phyloP scores from a whole-genome alignment of 179 eudicot species.

The Camellia oleifera region DNA sequence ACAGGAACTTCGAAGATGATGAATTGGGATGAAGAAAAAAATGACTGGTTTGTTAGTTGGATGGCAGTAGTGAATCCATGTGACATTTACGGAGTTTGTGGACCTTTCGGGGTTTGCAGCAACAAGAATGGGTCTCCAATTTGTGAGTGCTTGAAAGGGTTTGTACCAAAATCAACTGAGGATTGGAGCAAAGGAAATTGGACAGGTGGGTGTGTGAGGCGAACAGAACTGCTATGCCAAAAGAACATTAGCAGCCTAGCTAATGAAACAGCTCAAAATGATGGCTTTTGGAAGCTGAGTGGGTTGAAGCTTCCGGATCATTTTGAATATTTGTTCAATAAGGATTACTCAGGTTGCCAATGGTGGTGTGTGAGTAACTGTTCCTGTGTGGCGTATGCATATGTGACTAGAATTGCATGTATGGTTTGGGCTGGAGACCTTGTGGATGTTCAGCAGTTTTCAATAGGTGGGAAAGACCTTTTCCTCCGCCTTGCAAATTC shows the following conservation, averaged over 20 bases:
- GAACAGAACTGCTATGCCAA: conserved; percentile 23
- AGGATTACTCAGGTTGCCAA: conserved; percentile 18
- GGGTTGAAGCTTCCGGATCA: conserved; percentile 33
- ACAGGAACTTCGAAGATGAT: background rate
- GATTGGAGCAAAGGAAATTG: conserved; percentile 33
- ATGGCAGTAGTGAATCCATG: background rate
- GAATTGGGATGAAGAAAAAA: background rate
- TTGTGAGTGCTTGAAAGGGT: conserved; percentile 33
- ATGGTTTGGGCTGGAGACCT: conserved; percentile 35
- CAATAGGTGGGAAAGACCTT: conserved; percentile 24
- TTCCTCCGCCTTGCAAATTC: conserved; percentile 32
- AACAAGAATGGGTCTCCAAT: conserved; percentile 13
- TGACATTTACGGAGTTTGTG: background rate
- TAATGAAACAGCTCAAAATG: conserved; percentile 11
- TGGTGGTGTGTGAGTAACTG: conserved; percentile 34
- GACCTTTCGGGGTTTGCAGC: background rate
- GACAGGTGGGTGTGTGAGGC: conserved; percentile 26
- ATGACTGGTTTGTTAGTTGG: background rate
- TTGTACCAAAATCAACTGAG: conserved; percentile 23
- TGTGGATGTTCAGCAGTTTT: conserved; percentile 24
- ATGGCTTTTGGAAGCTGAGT: conserved; percentile 22
- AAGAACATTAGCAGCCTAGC: conserved; percentile 15
- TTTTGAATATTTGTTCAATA: conserved; percentile 7
- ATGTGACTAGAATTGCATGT: conserved; percentile 27
- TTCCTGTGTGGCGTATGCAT: conserved; percentile 35